Percentiles rank a stretch among this genome's conserved stretches.
Evolutionary conservation across 441 rosid species (phyloP).

Genomic region (Pelargonium citronellum): DNA sequence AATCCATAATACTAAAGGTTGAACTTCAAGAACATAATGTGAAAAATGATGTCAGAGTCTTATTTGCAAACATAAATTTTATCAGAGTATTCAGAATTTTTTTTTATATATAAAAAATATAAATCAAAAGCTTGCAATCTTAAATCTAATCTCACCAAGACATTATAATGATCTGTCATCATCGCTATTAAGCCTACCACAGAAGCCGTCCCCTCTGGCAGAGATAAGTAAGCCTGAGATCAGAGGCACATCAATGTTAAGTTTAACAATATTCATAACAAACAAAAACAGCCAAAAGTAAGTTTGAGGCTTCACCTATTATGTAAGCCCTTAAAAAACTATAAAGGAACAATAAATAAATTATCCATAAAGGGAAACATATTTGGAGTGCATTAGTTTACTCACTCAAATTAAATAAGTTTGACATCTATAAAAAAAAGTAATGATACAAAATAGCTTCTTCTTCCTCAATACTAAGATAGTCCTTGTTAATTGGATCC

Average conservation of each 20-base stretch:
- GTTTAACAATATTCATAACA: conserved; percentile 6
- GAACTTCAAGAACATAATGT: conserved; percentile 5
- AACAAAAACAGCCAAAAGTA: conserved; percentile 12
- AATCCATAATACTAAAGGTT: neutral
- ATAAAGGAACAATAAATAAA: conserved; percentile 4
- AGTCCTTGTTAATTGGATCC: neutral
- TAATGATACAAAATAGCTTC: no score
- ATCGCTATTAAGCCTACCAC: conserved; percentile 91
- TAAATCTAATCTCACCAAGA: conserved; percentile 49
- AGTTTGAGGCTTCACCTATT: conserved; percentile 15
- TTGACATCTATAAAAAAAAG: no score
- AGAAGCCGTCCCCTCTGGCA: conserved; percentile 91
- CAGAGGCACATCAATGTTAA: conserved; percentile 15
- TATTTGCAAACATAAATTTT: neutral
- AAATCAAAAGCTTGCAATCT: conserved; percentile 7
- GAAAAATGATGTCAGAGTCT: neutral
- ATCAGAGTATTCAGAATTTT: neutral
- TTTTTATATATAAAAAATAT: neutral
- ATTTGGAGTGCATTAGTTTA: neutral
- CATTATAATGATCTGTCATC: conserved; percentile 94
- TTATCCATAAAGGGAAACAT: neutral
- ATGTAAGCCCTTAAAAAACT: neutral
- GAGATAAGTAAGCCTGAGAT: conserved; percentile 85
- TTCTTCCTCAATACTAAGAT: neutral
- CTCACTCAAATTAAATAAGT: neutral